Conservation (phyloP, 805 yeast species). For the Debaryomyces castellii region DNA sequence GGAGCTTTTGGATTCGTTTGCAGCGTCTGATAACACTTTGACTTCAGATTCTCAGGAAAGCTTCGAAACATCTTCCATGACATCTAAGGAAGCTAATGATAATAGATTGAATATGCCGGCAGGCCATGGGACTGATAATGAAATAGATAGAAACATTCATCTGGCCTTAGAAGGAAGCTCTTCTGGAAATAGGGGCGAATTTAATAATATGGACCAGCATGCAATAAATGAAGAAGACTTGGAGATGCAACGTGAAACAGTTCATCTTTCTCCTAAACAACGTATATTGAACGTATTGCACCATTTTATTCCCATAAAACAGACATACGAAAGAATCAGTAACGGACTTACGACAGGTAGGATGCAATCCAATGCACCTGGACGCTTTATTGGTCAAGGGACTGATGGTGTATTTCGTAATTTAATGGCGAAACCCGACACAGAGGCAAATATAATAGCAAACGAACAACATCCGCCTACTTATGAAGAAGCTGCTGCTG, state of each 20-base stretch:
- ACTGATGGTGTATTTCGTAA: slow-evolving; percentile 93
- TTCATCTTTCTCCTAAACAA: slow-evolving; percentile 25
- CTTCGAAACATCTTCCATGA: neutral
- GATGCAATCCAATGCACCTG: slow-evolving; percentile 44
- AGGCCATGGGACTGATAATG: slow-evolving; percentile 7
- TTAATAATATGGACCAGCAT: neutral
- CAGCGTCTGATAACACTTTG: neutral
- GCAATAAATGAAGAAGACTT: slow-evolving; percentile 16
- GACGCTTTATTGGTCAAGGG: slow-evolving; percentile 44
- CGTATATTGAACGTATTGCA: slow-evolving; percentile 31
- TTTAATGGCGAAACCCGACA: slow-evolving; percentile 84
- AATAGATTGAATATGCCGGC: slow-evolving; percentile 4
- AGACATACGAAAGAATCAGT: slow-evolving; percentile 42
- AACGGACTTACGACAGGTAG: slow-evolving; percentile 43
- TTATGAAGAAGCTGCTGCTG: slow-evolving; percentile 93
- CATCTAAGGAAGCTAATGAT: slow-evolving; percentile 3
- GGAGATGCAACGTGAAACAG: slow-evolving; percentile 24
- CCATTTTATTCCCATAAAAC: slow-evolving; percentile 37
- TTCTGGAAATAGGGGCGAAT: slow-evolving; percentile 4
- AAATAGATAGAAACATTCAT: slow-evolving; percentile 17
- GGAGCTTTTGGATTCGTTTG: neutral
- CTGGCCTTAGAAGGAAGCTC: slow-evolving; percentile 16
- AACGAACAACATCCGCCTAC: slow-evolving; percentile 72
- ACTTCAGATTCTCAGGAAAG: neutral
- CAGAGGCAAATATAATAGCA: slow-evolving; percentile 28